These are phyloP conservation scores for Nicotiana undulata DNA, from an alignment of 257 asterid species.

Conservation along the genomic window DNA sequence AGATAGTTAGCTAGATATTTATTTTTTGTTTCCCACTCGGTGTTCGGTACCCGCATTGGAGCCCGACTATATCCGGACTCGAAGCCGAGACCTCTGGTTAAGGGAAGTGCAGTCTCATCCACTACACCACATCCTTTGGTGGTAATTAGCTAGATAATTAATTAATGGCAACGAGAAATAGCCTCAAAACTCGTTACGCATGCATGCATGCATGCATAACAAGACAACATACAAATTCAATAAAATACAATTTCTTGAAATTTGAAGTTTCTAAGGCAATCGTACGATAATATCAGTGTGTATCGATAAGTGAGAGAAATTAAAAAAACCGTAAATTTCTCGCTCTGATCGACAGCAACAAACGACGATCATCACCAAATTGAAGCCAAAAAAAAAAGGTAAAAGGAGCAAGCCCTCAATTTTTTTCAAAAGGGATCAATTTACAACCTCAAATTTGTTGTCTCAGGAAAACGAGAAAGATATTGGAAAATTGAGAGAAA, in stretches of 20 bases:
- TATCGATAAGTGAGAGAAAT: neutral
- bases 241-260: neutral
- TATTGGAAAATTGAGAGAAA: neutral
- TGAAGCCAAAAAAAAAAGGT: neutral
- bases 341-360: neutral
- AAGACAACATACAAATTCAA: neutral
- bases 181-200: neutral
- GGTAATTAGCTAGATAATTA: neutral
- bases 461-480: no score
- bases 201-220: conserved; percentile 8
- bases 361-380: neutral
- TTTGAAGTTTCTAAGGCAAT: neutral
- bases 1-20: neutral
- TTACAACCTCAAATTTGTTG: neutral
- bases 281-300: neutral
- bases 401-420: no score
- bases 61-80: no score
- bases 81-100: no score
- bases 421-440: neutral
- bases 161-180: neutral
- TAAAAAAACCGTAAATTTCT: neutral
- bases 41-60: no score
- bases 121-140: no score
- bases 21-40: no score
- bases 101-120: no score